Evolutionary conservation across 768 basidiomycete species (phyloP).

Genomic region (Butyriboletus loyo): DNA sequence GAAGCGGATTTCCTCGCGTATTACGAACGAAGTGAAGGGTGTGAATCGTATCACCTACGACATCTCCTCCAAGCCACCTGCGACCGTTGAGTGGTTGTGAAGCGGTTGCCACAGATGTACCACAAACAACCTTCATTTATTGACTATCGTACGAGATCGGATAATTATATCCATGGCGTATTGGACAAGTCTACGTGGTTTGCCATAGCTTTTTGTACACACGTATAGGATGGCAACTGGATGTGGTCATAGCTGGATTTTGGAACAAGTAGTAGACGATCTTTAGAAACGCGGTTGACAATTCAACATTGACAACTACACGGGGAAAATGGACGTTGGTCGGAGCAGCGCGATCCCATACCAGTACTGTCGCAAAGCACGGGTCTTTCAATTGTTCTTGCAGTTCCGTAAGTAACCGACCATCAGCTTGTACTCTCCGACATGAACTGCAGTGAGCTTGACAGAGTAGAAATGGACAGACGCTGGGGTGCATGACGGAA

Average conservation of each 20-base stretch:
- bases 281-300: neutral
- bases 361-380: neutral
- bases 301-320: neutral
- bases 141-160: neutral
- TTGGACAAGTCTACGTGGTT: neutral
- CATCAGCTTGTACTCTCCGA: neutral
- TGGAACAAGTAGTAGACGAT: neutral
- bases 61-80: slow-evolving; percentile 96
- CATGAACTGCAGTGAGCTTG: neutral
- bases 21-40: slow-evolving; percentile 97
- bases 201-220: neutral
- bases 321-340: neutral
- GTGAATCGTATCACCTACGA: slow-evolving; percentile 96
- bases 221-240: neutral
- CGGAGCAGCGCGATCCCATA: neutral
- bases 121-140: neutral
- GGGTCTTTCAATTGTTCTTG: neutral
- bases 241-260: no score
- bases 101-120: no score
- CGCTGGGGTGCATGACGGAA: neutral
- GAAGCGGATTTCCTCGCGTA: slow-evolving; percentile 89
- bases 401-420: neutral
- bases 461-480: neutral
- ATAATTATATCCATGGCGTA: neutral
- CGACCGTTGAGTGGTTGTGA: slow-evolving; percentile 51